Conservation (phyloP, 2,329 filamentous ascomycete species). For the Neofusicoccum cordaticola region DNA sequence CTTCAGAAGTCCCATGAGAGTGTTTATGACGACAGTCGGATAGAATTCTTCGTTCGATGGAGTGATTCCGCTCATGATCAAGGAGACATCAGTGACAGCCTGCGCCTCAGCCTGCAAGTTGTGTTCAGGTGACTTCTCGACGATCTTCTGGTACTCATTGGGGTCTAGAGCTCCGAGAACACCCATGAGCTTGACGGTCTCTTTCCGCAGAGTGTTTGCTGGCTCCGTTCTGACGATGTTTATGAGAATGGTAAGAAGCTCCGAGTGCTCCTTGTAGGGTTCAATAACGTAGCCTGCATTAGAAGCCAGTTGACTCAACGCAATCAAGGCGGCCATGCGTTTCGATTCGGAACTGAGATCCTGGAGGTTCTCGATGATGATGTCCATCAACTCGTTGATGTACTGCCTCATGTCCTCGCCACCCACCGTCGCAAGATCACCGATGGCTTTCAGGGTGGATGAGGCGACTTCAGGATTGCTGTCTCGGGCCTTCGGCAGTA, state of each 20-base stretch:
- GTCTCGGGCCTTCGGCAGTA: slow-evolving; percentile 91
- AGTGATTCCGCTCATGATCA: slow-evolving; percentile 96
- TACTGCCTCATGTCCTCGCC: slow-evolving; percentile 92
- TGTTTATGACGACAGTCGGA: slow-evolving; percentile 95
- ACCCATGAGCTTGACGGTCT: slow-evolving; percentile 95
- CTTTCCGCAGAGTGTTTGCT: slow-evolving; percentile 78
- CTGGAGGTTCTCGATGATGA: slow-evolving; percentile 90
- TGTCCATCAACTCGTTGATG: slow-evolving; percentile 87
- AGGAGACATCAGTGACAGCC: slow-evolving; percentile 81
- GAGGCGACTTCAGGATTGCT: slow-evolving; percentile 83
- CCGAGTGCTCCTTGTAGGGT: slow-evolving; percentile 91
- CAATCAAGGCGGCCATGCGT: slow-evolving; percentile 85
- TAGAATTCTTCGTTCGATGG: slow-evolving; percentile 98
- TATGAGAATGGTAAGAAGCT: slow-evolving; percentile 87
- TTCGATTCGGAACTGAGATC: slow-evolving; percentile 89
- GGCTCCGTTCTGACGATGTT: slow-evolving; percentile 93
- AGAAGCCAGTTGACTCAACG: slow-evolving; percentile 86
- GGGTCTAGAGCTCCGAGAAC: slow-evolving; percentile 93
- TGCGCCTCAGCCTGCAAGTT: slow-evolving; percentile 67
- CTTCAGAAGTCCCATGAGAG: slow-evolving; percentile 85
- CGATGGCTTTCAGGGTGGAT: slow-evolving; percentile 91
- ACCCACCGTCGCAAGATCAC: slow-evolving; percentile 88
- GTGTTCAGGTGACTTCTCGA: slow-evolving; percentile 81
- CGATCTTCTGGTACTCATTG: slow-evolving; percentile 93
- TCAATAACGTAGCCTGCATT: slow-evolving; percentile 98